Conservation (phyloP, 805 yeast species). For the Torulaspora delbrueckii region DNA sequence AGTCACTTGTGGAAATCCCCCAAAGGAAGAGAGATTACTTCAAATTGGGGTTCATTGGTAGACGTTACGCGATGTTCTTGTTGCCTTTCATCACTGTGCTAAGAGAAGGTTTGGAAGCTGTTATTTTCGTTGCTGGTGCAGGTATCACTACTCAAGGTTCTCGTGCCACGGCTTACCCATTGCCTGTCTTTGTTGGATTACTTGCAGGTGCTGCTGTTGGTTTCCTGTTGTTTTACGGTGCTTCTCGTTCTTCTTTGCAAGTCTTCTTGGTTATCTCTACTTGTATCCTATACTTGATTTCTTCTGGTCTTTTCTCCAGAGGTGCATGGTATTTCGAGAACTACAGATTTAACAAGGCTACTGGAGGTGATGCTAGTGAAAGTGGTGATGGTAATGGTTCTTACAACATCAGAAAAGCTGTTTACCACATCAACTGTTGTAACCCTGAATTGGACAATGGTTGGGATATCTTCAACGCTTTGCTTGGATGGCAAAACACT, state of each 20-base stretch:
- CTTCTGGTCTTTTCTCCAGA: conserved; percentile 91
- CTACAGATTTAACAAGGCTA: conserved; percentile 52
- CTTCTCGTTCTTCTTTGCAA: conserved; percentile 78
- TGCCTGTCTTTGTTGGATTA: conserved; percentile 87
- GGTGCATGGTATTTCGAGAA: conserved; percentile 87
- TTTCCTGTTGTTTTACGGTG: conserved; percentile 67
- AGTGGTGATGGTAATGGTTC: conserved; percentile 93
- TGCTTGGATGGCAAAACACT: conserved; percentile 95
- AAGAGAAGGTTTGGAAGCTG: conserved; percentile 97
- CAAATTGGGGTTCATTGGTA: conserved; percentile 49
- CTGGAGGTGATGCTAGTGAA: conserved; percentile 96
- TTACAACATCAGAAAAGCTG: conserved; percentile 70
- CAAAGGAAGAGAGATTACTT: conserved; percentile 46
- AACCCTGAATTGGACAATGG: conserved; percentile 88
- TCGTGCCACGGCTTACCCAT: conserved; percentile 74
- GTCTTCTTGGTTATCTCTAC: conserved; percentile 84
- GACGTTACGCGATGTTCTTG: conserved; percentile 82
- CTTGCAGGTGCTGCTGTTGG: conserved; percentile 76
- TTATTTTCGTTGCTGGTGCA: conserved; percentile 94
- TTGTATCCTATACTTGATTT: conserved; percentile 78
- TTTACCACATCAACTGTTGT: conserved; percentile 98
- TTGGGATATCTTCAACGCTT: conserved; percentile 95
- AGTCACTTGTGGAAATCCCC: conserved; percentile 64
- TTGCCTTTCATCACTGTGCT: conserved; percentile 86
- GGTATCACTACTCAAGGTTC: conserved; percentile 56